These are phyloP conservation scores for Polygonum maritimum DNA, from an alignment of 148 eudicot genomes.

Conservation along the genomic window DNA sequence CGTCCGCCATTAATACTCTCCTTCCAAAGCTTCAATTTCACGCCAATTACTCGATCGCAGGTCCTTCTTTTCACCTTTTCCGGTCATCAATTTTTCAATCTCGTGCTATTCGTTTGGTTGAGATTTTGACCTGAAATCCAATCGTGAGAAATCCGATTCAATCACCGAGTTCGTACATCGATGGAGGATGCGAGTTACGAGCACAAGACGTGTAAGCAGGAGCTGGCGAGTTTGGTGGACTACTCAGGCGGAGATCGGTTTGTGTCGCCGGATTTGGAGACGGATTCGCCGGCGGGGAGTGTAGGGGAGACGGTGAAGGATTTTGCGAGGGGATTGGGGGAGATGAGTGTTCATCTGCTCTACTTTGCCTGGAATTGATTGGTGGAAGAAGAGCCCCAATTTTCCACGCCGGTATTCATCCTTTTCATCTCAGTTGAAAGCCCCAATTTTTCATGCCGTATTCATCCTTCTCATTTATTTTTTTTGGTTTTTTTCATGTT, in stretches of 20 bases:
- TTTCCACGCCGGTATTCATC: too few species aligned
- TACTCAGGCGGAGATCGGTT: constrained; percentile 1
- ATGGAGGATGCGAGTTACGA: constrained; percentile 25
- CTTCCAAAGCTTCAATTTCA: neutral
- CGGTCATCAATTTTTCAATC: neutral
- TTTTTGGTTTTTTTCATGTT: too few species aligned
- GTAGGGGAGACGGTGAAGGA: constrained; percentile 20
- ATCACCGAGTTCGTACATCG: neutral
- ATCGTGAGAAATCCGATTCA: neutral
- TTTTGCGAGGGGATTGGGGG: constrained; percentile 53
- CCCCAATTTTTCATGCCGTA: too few species aligned
- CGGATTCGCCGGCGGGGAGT: constrained; percentile 13
- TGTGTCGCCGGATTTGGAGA: neutral
- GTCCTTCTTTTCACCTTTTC: neutral
- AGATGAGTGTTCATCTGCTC: constrained; percentile 65
- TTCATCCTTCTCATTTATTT: too few species aligned
- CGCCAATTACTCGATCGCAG: neutral
- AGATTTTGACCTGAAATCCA: neutral
- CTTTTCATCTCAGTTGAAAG: too few species aligned
- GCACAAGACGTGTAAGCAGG: constrained; percentile 13
- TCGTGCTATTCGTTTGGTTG: neutral
- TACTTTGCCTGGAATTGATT: too few species aligned
- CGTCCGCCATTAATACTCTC: too few species aligned
- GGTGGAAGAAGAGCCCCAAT: too few species aligned
- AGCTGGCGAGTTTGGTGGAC: constrained; percentile 11